These are phyloP conservation scores for Pythium plurisporium DNA, from an alignment of 352 stramenopile species.

Conservation along the genomic window DNA sequence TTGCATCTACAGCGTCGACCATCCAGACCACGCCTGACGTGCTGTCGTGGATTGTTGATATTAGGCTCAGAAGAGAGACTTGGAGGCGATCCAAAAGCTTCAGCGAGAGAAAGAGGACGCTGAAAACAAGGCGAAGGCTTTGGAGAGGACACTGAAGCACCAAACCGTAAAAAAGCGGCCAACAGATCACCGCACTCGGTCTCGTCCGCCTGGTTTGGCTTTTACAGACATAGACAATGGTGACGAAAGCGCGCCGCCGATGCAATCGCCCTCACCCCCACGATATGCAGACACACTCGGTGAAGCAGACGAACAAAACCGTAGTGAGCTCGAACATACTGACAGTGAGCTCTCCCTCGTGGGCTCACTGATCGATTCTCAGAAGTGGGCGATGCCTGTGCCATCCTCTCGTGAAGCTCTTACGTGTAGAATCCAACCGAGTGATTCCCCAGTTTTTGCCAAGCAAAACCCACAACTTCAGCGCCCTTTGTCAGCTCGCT, in stretches of 20 bases:
- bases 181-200: background rate
- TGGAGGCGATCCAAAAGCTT: conserved; percentile 31
- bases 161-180: background rate
- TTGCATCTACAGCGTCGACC: conserved; percentile 1
- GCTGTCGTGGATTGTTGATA: background rate
- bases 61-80: conserved; percentile 36
- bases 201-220: background rate
- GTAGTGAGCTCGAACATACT: conserved; percentile 2
- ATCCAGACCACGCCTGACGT: no score
- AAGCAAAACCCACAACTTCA: background rate
- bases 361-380: background rate
- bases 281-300: background rate
- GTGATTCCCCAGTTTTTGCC: conserved; percentile 23
- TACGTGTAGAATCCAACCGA: conserved; percentile 3
- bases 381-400: background rate
- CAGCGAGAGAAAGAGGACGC: conserved; percentile 33
- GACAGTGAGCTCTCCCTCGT: background rate
- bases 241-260: conserved; percentile 17
- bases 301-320: background rate
- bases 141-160: conserved; percentile 24
- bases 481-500: background rate
- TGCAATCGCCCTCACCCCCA: background rate
- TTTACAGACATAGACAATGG: conserved; percentile 17
- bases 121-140: conserved; percentile 25
- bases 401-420: background rate